Base-by-base conservation (phyloP, 169 alveolate species). In the Plasmodium adleri region DNA sequence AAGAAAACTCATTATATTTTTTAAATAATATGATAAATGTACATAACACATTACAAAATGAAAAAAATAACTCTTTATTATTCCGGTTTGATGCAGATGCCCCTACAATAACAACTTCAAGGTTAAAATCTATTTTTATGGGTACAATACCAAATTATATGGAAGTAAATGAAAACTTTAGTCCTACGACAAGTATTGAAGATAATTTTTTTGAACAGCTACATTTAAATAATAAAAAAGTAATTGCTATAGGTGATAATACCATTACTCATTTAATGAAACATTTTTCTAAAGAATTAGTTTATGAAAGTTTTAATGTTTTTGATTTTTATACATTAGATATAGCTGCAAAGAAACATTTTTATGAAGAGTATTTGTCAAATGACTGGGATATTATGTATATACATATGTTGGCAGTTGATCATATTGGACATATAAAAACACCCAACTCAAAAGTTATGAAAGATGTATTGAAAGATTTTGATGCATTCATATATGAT, bases 401-500 rank as follows among this genome's bases (percentile, higher is more conserved):
- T 39, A 49, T 91, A 24, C 96, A 93, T 63, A 47, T 93, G 70
- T 89, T 93, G 39, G 95, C 88, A 56, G 92, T 91, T 28, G 96
- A 93, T 72, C 96, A 93, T 90, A 67, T 91, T 72, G 94, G 94
- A 2, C 96, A 93, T 83, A 62, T 74, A 20, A 88, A 92, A 49
- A 73, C 73, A 45, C 80, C 92, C 10, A 71, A 85, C 56, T 89
- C 90, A 15, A 47, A 75, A 45, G 72, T 8, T 8, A 93, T 93
- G 95, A 78, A 78, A 43, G 58, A 75, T 59, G 74, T 66, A 22
- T 50, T 93, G 90, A 87, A 74, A 26, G 83, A 76, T 52, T 91
- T 91, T 74, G 94, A 93, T 75, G 28, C 39, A 7, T 83, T 93
- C 67, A 52, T 92, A 60, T 58, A 90, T 60, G 92, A 91, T 47